A percentile compares a stretch with the other conserved stretches of the same genome.
phyloP scores from a whole-genome alignment of 495 filamentous ascomycete species.

The Mycothermus thermophilus region DNA sequence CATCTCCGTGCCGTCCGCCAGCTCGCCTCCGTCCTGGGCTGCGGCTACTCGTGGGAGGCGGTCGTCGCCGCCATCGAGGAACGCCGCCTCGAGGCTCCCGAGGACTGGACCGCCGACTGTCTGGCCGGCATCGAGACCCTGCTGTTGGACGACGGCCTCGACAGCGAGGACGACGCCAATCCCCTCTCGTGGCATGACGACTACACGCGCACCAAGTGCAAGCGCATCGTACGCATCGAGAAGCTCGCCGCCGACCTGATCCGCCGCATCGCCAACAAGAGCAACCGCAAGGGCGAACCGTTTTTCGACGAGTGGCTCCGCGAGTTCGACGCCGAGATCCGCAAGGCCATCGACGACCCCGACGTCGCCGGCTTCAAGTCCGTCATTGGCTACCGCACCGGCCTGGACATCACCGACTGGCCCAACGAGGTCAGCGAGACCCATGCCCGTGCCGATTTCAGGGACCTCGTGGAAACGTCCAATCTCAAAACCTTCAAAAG shows the following conservation, averaged over 20 bases:
- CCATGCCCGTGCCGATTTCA: constrained; percentile 14
- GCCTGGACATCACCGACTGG: constrained; percentile 41
- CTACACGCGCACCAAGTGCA: constrained; percentile 46
- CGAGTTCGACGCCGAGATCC: constrained; percentile 31
- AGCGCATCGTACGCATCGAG: constrained; percentile 76
- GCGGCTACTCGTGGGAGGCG: constrained; percentile 45
- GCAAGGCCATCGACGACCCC: constrained; percentile 41
- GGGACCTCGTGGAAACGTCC: constrained; percentile 17
- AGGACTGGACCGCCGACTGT: constrained; percentile 48
- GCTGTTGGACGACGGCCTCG: constrained; percentile 67
- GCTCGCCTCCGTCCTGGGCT: constrained; percentile 48
- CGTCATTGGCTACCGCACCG: constrained; percentile 71
- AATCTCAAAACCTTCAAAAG: constrained; percentile 19
- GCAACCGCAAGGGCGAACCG: constrained; percentile 8
- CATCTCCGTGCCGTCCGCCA: constrained; percentile 59
- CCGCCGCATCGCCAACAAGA: constrained; percentile 24
- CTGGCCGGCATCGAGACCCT: constrained; percentile 62
- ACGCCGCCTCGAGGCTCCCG: constrained; percentile 40
- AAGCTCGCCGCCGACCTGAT: constrained; percentile 54
- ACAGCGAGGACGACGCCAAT: constrained; percentile 41
- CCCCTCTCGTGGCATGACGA: constrained; percentile 56
- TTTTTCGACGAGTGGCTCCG: constrained; percentile 18
- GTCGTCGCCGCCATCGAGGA: constrained; percentile 46
- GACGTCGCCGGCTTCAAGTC: constrained; percentile 76
- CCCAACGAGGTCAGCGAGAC: constrained; percentile 13